Evolutionary conservation across 1,284 basidiomycete species (phyloP).

Genomic region (Ganoderma resinaceum): DNA sequence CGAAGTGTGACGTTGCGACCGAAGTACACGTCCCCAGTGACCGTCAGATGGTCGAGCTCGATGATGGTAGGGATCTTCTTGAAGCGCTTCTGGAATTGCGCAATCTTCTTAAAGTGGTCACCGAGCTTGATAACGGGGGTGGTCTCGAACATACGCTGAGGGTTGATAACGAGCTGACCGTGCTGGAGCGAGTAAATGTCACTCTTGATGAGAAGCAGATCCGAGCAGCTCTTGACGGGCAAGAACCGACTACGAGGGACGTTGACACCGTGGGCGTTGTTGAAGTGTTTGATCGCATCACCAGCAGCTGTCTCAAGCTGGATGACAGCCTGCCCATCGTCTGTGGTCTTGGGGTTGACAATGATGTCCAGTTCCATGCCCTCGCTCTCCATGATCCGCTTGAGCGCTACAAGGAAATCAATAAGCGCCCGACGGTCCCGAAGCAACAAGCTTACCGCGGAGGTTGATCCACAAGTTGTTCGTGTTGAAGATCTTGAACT

Average conservation of each 20-base stretch:
- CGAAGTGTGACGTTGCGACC: constrained; percentile 91
- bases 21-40: constrained; percentile 96
- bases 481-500: constrained; percentile 98
- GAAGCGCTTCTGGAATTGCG: constrained; percentile 97
- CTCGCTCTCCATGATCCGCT: constrained; percentile 93
- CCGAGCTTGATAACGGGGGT: constrained; percentile 99
- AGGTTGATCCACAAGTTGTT: constrained; percentile 99
- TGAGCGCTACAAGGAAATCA: constrained; percentile 56
- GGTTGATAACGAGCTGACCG: constrained; percentile 93
- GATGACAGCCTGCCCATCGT: constrained; percentile 89
- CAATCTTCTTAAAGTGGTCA: constrained; percentile 94
- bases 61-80: constrained; percentile 95
- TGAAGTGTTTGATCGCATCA: constrained; percentile 98
- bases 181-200: constrained; percentile 97
- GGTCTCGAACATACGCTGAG: constrained; percentile 89
- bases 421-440: constrained; percentile 46
- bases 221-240: constrained; percentile 93
- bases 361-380: constrained; percentile 94
- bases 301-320: constrained; percentile 95
- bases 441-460: constrained; percentile 52
- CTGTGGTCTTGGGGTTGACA: constrained; percentile 91
- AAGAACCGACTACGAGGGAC: constrained; percentile 98
- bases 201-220: constrained; percentile 94
- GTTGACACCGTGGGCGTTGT: constrained; percentile 95
- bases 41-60: constrained; percentile 96